Evolutionary conservation across 2,329 filamentous ascomycete species (phyloP).

Genomic region (Curvularia lunata): DNA sequence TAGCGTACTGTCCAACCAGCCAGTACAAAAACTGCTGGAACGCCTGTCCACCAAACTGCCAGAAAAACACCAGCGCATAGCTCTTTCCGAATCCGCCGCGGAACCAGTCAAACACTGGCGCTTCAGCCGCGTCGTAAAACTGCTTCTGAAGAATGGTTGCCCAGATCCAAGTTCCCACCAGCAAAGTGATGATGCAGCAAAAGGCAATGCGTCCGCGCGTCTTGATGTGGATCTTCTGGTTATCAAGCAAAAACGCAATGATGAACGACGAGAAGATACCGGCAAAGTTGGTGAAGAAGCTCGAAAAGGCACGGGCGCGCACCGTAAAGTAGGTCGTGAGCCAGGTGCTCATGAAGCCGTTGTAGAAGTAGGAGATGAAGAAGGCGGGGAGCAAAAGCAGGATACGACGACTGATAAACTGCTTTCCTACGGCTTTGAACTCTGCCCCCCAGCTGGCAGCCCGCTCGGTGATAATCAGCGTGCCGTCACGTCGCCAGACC

Average conservation of each 20-base stretch:
- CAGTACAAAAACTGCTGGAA: constrained; percentile 49
- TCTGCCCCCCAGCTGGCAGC: constrained; percentile 35
- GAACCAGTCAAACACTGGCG: constrained; percentile 45
- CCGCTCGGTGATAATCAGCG: constrained; percentile 35
- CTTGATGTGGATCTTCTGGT: constrained; percentile 45
- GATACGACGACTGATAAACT: constrained; percentile 41
- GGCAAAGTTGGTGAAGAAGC: constrained; percentile 48
- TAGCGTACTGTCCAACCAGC: constrained; percentile 47
- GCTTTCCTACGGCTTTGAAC: constrained; percentile 40
- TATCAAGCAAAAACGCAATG: constrained; percentile 44
- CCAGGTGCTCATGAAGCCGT: constrained; percentile 46
- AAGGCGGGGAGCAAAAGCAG: constrained; percentile 44
- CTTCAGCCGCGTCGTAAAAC: constrained; percentile 37
- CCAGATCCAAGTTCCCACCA: constrained; percentile 48
- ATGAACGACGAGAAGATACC: constrained; percentile 47
- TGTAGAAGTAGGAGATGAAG: constrained; percentile 50
- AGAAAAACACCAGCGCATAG: constrained; percentile 46
- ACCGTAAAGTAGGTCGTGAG: constrained; percentile 47
- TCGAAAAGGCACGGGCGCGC: constrained; percentile 43
- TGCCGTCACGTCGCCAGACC: constrained; percentile 54
- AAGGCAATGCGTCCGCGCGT: constrained; percentile 40
- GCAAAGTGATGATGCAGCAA: constrained; percentile 36
- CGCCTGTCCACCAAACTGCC: constrained; percentile 47
- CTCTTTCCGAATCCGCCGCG: constrained; percentile 41
- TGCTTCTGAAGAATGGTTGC: constrained; percentile 42